phyloP scores from a whole-genome alignment of 2,329 filamentous ascomycete genomes.

The Fusarium xyrophilum region DNA sequence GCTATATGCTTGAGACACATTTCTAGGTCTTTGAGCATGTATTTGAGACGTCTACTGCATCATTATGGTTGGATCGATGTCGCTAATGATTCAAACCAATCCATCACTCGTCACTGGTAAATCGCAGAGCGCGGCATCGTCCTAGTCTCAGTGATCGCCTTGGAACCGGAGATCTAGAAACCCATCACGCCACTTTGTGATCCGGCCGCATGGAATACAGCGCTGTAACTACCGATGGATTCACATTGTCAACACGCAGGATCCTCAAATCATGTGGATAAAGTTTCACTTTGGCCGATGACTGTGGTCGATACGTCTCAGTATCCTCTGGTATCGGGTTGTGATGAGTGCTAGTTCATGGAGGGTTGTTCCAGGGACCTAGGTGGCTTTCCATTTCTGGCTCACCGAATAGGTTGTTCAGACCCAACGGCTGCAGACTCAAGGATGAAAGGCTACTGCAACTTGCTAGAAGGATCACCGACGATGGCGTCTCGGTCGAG shows the following conservation, averaged over 20 bases:
- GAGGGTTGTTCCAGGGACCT: neutral
- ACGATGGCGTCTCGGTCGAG: slow-evolving; percentile 13
- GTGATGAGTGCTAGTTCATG: neutral
- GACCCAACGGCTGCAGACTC: neutral
- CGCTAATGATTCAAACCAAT: slow-evolving; percentile 23
- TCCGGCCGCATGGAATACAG: slow-evolving; percentile 19
- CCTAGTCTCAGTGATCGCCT: slow-evolving; percentile 23
- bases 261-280: slow-evolving; percentile 23
- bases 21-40: neutral
- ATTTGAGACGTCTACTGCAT: neutral
- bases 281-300: slow-evolving; percentile 12
- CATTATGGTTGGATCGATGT: neutral
- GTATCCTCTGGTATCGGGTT: neutral
- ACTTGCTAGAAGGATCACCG: slow-evolving; percentile 22
- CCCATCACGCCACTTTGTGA: slow-evolving; percentile 13
- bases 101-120: neutral
- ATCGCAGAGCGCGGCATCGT: slow-evolving; percentile 29
- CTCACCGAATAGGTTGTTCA: slow-evolving; percentile 11
- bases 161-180: slow-evolving; percentile 20
- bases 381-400: slow-evolving; percentile 11
- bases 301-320: neutral
- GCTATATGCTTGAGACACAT: neutral
- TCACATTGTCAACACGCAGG: slow-evolving; percentile 30
- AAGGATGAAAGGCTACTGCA: slow-evolving; percentile 16
- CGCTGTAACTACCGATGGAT: slow-evolving; percentile 7